phyloP scores from a whole-genome alignment of 2,329 filamentous ascomycete species.

The Trichoderma hamatum region DNA sequence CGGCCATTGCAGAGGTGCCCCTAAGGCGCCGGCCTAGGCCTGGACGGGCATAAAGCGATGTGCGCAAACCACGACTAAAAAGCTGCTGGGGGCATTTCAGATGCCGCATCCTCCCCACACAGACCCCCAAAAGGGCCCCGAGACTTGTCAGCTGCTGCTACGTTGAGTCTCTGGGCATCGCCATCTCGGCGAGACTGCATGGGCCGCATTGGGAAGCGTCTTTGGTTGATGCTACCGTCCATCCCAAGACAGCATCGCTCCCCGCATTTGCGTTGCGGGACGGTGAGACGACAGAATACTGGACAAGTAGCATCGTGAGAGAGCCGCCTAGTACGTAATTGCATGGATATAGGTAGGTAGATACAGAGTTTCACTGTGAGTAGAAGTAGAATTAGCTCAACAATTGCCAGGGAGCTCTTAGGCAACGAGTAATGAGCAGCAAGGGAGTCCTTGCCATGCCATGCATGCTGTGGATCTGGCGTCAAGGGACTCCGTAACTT shows the following conservation, averaged over 20 bases:
- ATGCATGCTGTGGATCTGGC: not conserved
- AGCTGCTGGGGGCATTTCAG: constrained; percentile 9
- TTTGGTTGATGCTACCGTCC: constrained; percentile 23
- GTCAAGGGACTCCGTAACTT: not conserved
- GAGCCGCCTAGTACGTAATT: not conserved
- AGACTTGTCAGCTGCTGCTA: constrained; percentile 24
- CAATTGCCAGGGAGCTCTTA: not conserved
- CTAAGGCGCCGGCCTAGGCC: not conserved
- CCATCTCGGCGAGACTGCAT: constrained; percentile 16
- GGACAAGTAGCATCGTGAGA: not conserved
- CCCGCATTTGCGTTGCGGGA: constrained; percentile 26
- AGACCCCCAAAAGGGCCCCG: constrained; percentile 10
- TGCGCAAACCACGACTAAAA: constrained; percentile 10
- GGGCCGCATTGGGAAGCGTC: constrained; percentile 16
- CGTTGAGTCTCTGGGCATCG: constrained; percentile 16
- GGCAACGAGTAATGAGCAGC: constrained; percentile 17
- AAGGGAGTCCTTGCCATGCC: not conserved
- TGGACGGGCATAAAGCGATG: constrained; percentile 5
- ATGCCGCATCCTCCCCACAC: constrained; percentile 22
- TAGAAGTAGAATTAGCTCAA: not conserved
- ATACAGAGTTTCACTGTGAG: not conserved
- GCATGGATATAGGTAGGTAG: not conserved
- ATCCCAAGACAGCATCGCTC: constrained; percentile 5
- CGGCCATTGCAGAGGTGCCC: constrained; percentile 23
- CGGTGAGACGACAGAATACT: constrained; percentile 13